Evolutionary conservation across 2,329 filamentous ascomycete genomes (phyloP), one percentile per base, ranked within the genome.

Genomic region (Ophiostoma tasmaniense): DNA sequence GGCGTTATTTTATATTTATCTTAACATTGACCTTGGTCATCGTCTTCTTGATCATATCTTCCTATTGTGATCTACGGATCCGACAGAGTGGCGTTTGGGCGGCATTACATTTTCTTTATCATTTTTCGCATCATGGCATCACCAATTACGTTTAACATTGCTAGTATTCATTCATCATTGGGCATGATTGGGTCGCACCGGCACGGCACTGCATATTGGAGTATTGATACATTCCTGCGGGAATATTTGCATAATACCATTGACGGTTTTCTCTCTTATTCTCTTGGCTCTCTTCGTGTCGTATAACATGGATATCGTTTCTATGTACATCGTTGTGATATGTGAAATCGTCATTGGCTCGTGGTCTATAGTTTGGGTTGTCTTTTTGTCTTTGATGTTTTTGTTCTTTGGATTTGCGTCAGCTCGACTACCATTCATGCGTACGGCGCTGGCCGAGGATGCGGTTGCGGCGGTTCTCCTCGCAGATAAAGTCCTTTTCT

Each of bases 151-250:
- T 30, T 37, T 52, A 4, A n/a, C 42, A 45, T 45, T 67, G 17
- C 17, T 6, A 20, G 52, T 68, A 22, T 64, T 42, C 22, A 20
- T 20, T 65, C 67, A 55, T 55, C 33, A 20, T 61, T 17, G 52
- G 39, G 28, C 66, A 67, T 39, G 25, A 39, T 37, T 61, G 25
- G 55, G 25, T 30, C 17, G 59, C 39, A 17, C 50, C 25, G 55
- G 55, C 55, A 45, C 25, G 55, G 55, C 55, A 45, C 66, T 64
- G 59, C 67, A 68, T 68, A 25, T 65, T 33, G 67, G 61, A 42
- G 67, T 62, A 64, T 33, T 61, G 22, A 10, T 61, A 64, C 20
- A 30, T 30, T 30, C 59, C 37, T n/a, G 8, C 5, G 59, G 7
- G 59, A 30, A 30, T 8, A 37, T 30, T 39, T 64, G 67, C 67